Evolutionary conservation across 257 asterid genomes (phyloP), one percentile per base, ranked within the genome.

Genomic region (Parsonsia alboflavescens): DNA sequence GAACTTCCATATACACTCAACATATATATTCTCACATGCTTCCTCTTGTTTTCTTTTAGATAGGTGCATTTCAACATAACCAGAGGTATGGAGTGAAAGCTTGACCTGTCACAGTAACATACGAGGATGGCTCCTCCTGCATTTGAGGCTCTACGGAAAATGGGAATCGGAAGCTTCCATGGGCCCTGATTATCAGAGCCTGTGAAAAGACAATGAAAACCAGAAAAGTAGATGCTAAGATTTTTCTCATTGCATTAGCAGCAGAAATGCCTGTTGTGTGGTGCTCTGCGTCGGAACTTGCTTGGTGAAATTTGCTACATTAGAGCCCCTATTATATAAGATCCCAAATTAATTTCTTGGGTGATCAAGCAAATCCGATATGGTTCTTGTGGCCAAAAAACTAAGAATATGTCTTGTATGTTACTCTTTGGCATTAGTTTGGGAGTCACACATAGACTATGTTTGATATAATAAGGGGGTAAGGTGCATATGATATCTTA

Each of bases 81-180:
- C 10, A 13, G n/a, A 33, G 30, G 64, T 42, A 11, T 17, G 46
- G 56, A 33, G 59, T 11, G 21, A 21, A 39, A 59, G 21, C 22
- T 45, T 68, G 24, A 80, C 87, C 89, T 76, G 78, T 77, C 48
- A 85, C 67, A 8, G 81, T 81, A 57, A 85, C 16, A 36, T 74
- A 85, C 26, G 76, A 63, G 74, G 78, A 10, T 39, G 73, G 46
- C 75, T 80, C 82, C 21, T 80, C 82, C 17, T 39, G 74, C 53
- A 74, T 56, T 41, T 21, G 78, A 46, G 77, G 46, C 13, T 63
- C 49, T n/a, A 56, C 21, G 66, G 68, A 68, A 44, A 78, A 63
- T 33, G 77, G 77, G 4, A 71, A 77, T 4, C 78, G 63, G 24
- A 74, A 54, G 70, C 77, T 67, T 54, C 75, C 80, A 33, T 67